These are phyloP conservation scores for Stachybotrys elegans DNA, from an alignment of 2,329 filamentous ascomycete genomes.

Conservation along the genomic window DNA sequence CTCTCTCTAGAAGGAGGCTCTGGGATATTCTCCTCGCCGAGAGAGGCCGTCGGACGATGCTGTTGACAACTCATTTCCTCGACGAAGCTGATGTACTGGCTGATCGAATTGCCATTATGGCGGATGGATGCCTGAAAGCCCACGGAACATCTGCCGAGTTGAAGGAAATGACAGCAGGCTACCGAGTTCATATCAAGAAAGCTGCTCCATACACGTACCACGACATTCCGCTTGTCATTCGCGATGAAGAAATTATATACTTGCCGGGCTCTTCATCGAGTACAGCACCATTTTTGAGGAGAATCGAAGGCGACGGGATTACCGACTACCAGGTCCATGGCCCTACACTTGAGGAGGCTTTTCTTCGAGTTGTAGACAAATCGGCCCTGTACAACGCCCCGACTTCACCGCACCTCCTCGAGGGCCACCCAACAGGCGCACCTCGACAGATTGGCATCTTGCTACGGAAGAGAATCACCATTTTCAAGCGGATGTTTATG, in stretches of 20 bases:
- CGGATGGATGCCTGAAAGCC: conserved; percentile 76
- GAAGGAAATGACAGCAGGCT: conserved; percentile 82
- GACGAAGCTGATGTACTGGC: conserved; percentile 89
- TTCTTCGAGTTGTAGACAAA: conserved; percentile 34
- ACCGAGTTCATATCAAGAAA: conserved; percentile 73
- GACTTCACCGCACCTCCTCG: conserved; percentile 48
- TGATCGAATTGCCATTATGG: conserved; percentile 84
- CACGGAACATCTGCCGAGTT: conserved; percentile 81
- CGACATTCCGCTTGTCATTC: conserved; percentile 50
- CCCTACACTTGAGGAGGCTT: conserved; percentile 90
- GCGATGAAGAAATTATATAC: conserved; percentile 57
- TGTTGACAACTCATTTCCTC: conserved; percentile 88
- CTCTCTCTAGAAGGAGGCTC: conserved; percentile 79
- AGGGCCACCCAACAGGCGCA: conserved; percentile 66
- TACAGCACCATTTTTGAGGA: neutral
- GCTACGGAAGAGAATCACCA: conserved; percentile 71
- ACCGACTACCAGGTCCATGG: conserved; percentile 80
- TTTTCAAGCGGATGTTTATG: conserved; percentile 73
- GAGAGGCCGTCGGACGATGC: conserved; percentile 73
- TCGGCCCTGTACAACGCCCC: conserved; percentile 14
- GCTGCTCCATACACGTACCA: conserved; percentile 40
- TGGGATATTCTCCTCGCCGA: conserved; percentile 91
- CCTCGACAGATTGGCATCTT: conserved; percentile 66
- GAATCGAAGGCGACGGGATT: conserved; percentile 62
- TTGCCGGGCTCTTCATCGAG: conserved; percentile 67